Conservation (phyloP, 768 basidiomycete genomes). For the Sarcomyxa edulis region DNA sequence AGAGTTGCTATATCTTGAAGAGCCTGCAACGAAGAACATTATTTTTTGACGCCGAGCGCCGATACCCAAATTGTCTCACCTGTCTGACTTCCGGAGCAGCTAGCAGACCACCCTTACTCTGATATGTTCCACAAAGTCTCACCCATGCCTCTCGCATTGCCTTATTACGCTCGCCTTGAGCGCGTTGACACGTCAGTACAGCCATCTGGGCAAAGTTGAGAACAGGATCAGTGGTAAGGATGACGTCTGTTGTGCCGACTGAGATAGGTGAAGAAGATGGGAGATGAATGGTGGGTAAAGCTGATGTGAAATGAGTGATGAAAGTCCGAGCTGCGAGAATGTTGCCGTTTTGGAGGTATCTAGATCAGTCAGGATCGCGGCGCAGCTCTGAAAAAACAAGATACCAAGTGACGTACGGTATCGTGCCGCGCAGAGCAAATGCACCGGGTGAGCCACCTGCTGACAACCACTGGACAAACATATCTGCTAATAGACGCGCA, state of each 20-base stretch:
- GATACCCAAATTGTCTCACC: constrained; percentile 31
- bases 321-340: constrained; percentile 94
- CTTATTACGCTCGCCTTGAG: constrained; percentile 75
- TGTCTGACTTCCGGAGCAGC: constrained; percentile 56
- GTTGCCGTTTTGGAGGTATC: constrained; percentile 80
- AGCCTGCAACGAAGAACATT: constrained; percentile 33
- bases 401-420: constrained; percentile 82
- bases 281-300: constrained; percentile 35
- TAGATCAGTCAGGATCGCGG: constrained; percentile 16
- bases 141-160: constrained; percentile 80
- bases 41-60: not conserved
- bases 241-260: constrained; percentile 52
- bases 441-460: constrained; percentile 49
- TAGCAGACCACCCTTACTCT: constrained; percentile 61
- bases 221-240: constrained; percentile 66
- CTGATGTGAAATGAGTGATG: constrained; percentile 71
- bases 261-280: constrained; percentile 40
- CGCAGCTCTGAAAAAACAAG: constrained; percentile 1
- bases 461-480: constrained; percentile 78
- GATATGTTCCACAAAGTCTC: constrained; percentile 78
- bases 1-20: constrained; percentile 63
- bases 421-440: constrained; percentile 79
- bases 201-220: constrained; percentile 92
- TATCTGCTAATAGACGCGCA: constrained; percentile 77
- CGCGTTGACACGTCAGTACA: constrained; percentile 82